A percentile compares a stretch with the other conserved stretches of the same genome.
phyloP scores from a whole-genome alignment of 2,329 filamentous ascomycete genomes.

The Lachnellula occidentalis region DNA sequence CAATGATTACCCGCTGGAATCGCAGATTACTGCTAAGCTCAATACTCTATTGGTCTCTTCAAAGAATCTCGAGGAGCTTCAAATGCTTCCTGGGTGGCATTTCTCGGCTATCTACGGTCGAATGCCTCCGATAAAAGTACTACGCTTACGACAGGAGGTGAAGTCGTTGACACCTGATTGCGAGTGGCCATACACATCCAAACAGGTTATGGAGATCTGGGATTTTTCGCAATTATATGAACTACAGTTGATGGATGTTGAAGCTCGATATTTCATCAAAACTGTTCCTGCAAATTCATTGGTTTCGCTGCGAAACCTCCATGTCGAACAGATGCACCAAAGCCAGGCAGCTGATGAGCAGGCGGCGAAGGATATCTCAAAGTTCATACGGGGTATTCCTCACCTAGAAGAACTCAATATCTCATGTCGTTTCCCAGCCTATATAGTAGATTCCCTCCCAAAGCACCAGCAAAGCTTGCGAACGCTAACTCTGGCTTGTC shows the following conservation, averaged over 20 bases:
- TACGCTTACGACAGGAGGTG: neutral
- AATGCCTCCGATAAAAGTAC: neutral
- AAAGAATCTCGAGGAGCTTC: neutral
- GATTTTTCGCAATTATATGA: neutral
- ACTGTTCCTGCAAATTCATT: neutral
- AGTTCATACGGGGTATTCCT: neutral
- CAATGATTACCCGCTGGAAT: too few relatives aligned
- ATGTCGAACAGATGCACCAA: rapidly evolving
- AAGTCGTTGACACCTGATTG: neutral
- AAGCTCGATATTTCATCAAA: neutral
- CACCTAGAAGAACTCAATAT: neutral
- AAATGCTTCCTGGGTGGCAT: neutral
- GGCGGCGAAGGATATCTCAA: neutral
- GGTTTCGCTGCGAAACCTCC: neutral
- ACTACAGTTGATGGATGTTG: neutral
- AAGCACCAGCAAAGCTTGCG: neutral
- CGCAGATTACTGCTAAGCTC: neutral
- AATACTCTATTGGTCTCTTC: neutral
- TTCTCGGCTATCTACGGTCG: neutral
- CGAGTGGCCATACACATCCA: neutral
- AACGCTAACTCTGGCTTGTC: neutral
- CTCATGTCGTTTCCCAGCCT: neutral
- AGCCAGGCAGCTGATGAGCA: neutral
- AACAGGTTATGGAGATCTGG: neutral
- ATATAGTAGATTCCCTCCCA: neutral